Evolutionary conservation across 306 rosid genomes (phyloP).

Genomic region (Vigna mungo): DNA sequence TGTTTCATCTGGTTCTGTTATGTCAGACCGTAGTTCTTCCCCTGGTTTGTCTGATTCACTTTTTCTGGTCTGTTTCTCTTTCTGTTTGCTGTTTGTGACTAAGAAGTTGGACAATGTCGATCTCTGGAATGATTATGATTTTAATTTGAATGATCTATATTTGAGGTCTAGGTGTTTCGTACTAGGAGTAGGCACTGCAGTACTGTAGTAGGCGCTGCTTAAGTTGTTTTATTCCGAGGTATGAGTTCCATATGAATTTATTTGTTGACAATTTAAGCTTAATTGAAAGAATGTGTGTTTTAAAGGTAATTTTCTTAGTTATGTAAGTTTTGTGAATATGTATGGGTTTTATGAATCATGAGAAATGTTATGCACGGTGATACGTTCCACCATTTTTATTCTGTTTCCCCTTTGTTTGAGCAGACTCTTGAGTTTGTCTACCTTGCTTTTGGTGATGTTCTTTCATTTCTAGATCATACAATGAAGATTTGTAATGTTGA

Average conservation of each 20-base stretch:
- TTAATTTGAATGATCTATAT: neutral
- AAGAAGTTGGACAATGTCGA: neutral
- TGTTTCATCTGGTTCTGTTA: neutral
- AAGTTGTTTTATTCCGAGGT: neutral
- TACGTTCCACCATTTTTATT: neutral
- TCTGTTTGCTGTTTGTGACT: neutral
- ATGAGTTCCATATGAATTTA: neutral
- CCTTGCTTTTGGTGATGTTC: slow-evolving; percentile 7
- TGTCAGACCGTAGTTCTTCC: neutral
- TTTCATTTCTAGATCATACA: slow-evolving; percentile 28
- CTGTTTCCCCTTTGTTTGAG: neutral
- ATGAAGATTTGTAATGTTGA: slow-evolving; percentile 17
- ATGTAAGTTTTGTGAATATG: neutral
- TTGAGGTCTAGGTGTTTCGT: neutral
- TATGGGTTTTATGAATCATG: neutral
- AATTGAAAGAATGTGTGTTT: neutral
- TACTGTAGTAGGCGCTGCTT: neutral
- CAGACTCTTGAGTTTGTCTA: neutral
- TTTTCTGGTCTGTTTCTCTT: neutral
- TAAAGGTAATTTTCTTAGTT: neutral
- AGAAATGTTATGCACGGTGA: neutral
- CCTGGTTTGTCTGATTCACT: neutral
- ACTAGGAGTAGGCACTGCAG: neutral
- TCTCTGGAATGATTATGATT: neutral
- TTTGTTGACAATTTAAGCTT: neutral